phyloP scores from a whole-genome alignment of 140 eudicot genomes.

The Erigeron philadelphicus region DNA sequence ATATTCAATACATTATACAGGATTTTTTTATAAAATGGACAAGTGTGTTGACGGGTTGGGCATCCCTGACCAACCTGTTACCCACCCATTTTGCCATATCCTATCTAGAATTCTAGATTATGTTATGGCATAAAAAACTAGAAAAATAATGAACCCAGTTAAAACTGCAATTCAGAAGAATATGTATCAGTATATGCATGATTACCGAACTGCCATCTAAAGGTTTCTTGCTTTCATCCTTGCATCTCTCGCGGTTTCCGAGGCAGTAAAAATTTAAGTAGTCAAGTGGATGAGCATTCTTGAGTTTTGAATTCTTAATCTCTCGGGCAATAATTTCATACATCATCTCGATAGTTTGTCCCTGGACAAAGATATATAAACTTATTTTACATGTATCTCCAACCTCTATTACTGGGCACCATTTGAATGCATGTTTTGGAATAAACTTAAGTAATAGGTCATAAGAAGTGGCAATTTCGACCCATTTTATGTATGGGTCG shows the following conservation, averaged over 20 bases:
- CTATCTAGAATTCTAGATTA: neutral
- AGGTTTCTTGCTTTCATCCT: slow-evolving; percentile 22
- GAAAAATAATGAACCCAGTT: neutral
- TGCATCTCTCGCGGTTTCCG: slow-evolving; percentile 52
- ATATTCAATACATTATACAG: neutral
- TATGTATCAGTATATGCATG: neutral
- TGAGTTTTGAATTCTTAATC: slow-evolving; percentile 22
- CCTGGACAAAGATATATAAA: slow-evolving; percentile 12
- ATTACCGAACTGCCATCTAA: slow-evolving; percentile 36
- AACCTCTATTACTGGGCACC: neutral
- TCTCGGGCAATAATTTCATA: slow-evolving; percentile 28
- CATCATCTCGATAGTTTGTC: slow-evolving; percentile 41
- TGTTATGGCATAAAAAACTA: neutral
- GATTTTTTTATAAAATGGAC: neutral
- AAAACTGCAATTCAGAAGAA: neutral
- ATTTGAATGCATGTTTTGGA: slow-evolving; percentile 18
- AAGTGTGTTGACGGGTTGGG: neutral
- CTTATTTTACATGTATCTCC: neutral
- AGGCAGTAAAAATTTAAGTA: slow-evolving; percentile 62
- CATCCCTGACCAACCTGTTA: neutral
- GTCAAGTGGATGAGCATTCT: slow-evolving; percentile 32
- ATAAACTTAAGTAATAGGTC: neutral
- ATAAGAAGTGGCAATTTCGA: neutral
- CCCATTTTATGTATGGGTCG: neutral
- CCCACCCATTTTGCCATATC: neutral